phyloP scores from a whole-genome alignment of 345 rosid genomes.

The Leavenworthia alabamica region DNA sequence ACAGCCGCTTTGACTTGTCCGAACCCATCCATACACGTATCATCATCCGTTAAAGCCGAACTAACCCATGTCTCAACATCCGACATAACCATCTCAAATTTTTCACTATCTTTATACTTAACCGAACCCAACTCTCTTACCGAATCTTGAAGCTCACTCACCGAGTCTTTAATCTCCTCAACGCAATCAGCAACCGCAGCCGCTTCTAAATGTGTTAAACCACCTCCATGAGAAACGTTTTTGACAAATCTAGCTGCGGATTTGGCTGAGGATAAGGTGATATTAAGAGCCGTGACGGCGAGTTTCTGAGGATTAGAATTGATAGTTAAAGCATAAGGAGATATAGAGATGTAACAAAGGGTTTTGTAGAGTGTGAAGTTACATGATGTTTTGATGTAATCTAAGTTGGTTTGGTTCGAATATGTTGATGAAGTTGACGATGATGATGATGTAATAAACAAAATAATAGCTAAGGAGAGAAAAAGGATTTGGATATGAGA shows the following conservation, averaged over 20 bases:
- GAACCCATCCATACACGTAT: constrained; percentile 50
- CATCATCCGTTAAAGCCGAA: constrained; percentile 49
- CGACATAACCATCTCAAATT: constrained; percentile 28
- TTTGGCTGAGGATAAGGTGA: constrained; percentile 33
- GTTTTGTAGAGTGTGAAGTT: constrained; percentile 34
- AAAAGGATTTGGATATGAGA: constrained; percentile 9
- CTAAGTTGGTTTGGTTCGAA: constrained; percentile 20
- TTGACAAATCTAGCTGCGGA: constrained; percentile 29
- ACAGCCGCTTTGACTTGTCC: not conserved
- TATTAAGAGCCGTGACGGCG: constrained; percentile 36
- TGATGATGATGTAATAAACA: constrained; percentile 3
- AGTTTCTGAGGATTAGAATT: constrained; percentile 26
- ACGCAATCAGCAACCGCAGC: constrained; percentile 46
- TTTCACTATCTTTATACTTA: not conserved
- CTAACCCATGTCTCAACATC: constrained; percentile 60
- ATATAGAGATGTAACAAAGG: constrained; percentile 37
- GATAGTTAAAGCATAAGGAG: constrained; percentile 28
- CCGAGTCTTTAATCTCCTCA: constrained; percentile 43
- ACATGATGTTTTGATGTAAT: constrained; percentile 42
- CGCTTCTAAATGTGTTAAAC: constrained; percentile 25
- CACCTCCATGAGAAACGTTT: constrained; percentile 23
- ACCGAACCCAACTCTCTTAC: constrained; percentile 33
- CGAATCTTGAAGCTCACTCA: constrained; percentile 45
- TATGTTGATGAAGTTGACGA: constrained; percentile 14
- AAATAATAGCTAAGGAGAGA: constrained; percentile 7